Evolutionary conservation across 176 grass and related monocot genomes (phyloP).

Genomic region (Rhynchospora tenuis): DNA sequence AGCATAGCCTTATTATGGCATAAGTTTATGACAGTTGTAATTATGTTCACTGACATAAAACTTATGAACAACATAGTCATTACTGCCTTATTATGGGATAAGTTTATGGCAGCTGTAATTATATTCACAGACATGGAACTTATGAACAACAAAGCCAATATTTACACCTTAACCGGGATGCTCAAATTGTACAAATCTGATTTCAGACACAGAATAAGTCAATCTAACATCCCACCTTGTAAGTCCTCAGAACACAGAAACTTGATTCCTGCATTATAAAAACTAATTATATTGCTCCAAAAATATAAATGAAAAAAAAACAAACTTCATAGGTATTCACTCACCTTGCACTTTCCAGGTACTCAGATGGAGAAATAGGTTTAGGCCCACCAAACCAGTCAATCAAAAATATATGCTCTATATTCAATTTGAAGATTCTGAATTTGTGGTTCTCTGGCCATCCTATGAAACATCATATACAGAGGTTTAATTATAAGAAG

Average conservation of each 20-base stretch:
- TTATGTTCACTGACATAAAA: neutral
- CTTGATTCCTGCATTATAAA: neutral
- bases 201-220: neutral
- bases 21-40: neutral
- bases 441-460: conserved; percentile 85
- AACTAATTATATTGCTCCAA: neutral
- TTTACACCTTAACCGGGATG: neutral
- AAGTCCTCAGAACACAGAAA: conserved; percentile 4
- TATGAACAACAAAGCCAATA: neutral
- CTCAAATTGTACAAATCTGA: neutral
- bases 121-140: neutral
- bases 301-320: conserved; percentile 5
- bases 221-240: neutral
- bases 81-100: neutral
- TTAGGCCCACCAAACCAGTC: conserved; percentile 94
- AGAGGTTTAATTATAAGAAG: conserved; percentile 15
- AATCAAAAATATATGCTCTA: conserved; percentile 81
- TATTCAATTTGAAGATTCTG: conserved; percentile 71
- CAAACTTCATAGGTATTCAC: conserved; percentile 7
- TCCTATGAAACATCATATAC: conserved; percentile 35
- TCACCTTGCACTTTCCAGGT: conserved; percentile 50
- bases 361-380: conserved; percentile 63
- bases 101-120: neutral
- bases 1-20: neutral
- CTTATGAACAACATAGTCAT: neutral